These are phyloP conservation scores for Salix brachista DNA, from an alignment of 345 rosid genomes.

Conservation along the genomic window DNA sequence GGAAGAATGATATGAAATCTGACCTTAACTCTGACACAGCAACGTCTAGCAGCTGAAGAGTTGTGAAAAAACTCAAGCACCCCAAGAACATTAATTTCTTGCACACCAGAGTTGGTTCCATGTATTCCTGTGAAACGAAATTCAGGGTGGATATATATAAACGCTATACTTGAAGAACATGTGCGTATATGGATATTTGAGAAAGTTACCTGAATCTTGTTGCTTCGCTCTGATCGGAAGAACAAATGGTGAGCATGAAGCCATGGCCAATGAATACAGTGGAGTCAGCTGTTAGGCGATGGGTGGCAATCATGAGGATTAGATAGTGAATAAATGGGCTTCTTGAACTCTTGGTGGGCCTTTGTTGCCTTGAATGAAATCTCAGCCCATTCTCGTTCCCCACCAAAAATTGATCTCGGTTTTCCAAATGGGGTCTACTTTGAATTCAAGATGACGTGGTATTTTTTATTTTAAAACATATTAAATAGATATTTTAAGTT, in stretches of 20 bases:
- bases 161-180: background rate
- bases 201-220: conserved; percentile 17
- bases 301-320: background rate
- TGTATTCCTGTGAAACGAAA: conserved; percentile 11
- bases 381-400: too few relatives aligned
- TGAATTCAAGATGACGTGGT: too few relatives aligned
- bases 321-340: background rate
- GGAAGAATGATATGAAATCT: background rate
- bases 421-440: too few relatives aligned
- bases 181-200: background rate
- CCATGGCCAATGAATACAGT: conserved; percentile 21
- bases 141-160: background rate
- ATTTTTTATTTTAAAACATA: too few relatives aligned
- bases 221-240: conserved; percentile 4
- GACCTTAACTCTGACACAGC: conserved; percentile 23
- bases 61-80: background rate
- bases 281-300: background rate
- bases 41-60: background rate
- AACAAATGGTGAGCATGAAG: conserved; percentile 12
- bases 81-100: conserved; percentile 6
- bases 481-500: too few relatives aligned
- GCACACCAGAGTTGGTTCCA: background rate
- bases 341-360: too few relatives aligned
- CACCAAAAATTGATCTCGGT: too few relatives aligned
- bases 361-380: background rate